phyloP scores from a whole-genome alignment of 2,329 filamentous ascomycete species.

The Bipolaris cookei region DNA sequence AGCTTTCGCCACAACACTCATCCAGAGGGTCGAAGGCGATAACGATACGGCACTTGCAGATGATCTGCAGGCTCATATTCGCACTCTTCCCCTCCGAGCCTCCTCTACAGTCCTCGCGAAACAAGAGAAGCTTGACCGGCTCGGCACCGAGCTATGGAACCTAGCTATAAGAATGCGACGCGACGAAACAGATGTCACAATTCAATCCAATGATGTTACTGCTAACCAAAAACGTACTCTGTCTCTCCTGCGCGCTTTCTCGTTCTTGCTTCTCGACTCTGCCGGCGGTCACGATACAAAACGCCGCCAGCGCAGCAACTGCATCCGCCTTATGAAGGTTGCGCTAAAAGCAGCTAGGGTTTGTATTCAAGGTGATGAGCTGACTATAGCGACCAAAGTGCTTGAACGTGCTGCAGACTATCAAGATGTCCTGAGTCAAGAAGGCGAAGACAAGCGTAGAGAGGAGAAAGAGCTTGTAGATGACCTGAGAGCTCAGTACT shows the following conservation, averaged over 20 bases:
- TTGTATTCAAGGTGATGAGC: constrained; percentile 66
- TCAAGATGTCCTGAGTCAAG: constrained; percentile 35
- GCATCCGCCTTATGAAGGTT: constrained; percentile 67
- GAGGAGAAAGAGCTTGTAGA: constrained; percentile 42
- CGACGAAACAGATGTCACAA: constrained; percentile 14
- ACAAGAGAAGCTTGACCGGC: constrained; percentile 60
- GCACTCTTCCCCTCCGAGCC: constrained; percentile 44
- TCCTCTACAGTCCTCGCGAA: constrained; percentile 40
- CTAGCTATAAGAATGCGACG: constrained; percentile 60
- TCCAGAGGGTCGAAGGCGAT: constrained; percentile 27
- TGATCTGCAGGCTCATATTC: constrained; percentile 52
- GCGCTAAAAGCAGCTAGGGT: constrained; percentile 69
- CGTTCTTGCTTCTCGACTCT: constrained; percentile 70
- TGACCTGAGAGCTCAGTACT: constrained; percentile 65
- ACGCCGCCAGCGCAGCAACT: constrained; percentile 33
- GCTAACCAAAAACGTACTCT: constrained; percentile 28
- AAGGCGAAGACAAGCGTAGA: constrained; percentile 21
- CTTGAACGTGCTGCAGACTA: constrained; percentile 69
- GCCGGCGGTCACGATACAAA: constrained; percentile 31
- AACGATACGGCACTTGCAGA: constrained; percentile 32
- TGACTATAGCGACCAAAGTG: constrained; percentile 64
- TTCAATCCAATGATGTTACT: constrained; percentile 44
- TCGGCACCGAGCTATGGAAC: constrained; percentile 71
- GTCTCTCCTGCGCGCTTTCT: constrained; percentile 59
- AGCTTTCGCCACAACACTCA: constrained; percentile 46